phyloP scores from a whole-genome alignment of 306 rosid genomes.

The Mucuna pruriens region DNA sequence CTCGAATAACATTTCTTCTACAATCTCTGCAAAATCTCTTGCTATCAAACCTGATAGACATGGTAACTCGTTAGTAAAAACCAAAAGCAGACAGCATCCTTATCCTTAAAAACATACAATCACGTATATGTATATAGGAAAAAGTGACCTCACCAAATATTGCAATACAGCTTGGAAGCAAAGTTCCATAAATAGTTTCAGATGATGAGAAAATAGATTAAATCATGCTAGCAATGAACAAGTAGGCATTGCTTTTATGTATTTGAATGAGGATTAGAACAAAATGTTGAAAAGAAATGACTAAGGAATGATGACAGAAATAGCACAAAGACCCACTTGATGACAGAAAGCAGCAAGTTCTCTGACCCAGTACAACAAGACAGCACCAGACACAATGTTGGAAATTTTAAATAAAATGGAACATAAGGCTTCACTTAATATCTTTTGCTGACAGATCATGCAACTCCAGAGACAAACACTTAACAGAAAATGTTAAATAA shows the following conservation, averaged over 20 bases:
- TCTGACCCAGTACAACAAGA: conserved; percentile 8
- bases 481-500: background rate
- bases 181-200: conserved; percentile 12
- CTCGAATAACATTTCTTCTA: conserved; percentile 97
- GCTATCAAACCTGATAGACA: conserved; percentile 92
- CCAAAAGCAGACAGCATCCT: conserved; percentile 11
- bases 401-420: background rate
- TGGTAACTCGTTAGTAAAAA: conserved; percentile 40
- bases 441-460: conserved; percentile 4
- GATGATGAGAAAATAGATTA: conserved; percentile 32
- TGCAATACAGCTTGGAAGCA: conserved; percentile 9
- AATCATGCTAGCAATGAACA: conserved; percentile 16
- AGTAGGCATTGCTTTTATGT: background rate
- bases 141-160: conserved; percentile 26
- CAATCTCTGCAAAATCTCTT: conserved; percentile 99
- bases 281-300: background rate
- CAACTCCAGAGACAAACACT: conserved; percentile 19
- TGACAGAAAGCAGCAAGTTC: conserved; percentile 27
- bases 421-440: conserved; percentile 5
- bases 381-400: conserved; percentile 35
- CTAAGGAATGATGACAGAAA: background rate
- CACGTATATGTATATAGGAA: background rate
- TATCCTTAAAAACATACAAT: background rate
- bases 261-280: conserved; percentile 32
- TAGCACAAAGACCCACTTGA: conserved; percentile 34